Conservation (phyloP, 495 filamentous ascomycete species). For the Penicillium bialowiezense region DNA sequence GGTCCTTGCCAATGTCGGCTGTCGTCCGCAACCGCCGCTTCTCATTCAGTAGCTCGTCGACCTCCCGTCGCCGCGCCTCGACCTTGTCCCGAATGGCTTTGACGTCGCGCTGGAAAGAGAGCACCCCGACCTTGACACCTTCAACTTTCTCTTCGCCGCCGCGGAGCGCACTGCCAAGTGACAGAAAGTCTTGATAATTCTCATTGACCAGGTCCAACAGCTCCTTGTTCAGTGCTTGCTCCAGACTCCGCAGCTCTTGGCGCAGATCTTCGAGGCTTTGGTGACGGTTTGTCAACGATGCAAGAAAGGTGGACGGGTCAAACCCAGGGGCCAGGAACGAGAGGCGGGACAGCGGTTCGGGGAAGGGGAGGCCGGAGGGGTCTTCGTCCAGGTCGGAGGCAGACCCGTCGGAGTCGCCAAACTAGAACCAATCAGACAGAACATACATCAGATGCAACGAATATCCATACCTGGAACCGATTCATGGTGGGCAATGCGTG, state of each 20-base stretch:
- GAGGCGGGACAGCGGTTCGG: constrained; percentile 69
- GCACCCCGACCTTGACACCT: constrained; percentile 80
- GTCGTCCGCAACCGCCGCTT: constrained; percentile 49
- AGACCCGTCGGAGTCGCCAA: constrained; percentile 50
- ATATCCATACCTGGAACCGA: constrained; percentile 21
- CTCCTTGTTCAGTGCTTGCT: constrained; percentile 72
- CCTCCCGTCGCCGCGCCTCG: constrained; percentile 49
- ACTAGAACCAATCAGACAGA: constrained; percentile 26
- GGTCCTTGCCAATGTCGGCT: constrained; percentile 57
- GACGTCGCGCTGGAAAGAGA: constrained; percentile 81
- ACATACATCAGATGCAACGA: neutral
- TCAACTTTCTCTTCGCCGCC: constrained; percentile 91
- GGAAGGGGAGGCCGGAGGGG: constrained; percentile 74
- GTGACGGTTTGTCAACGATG: constrained; percentile 77
- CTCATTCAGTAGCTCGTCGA: constrained; percentile 52
- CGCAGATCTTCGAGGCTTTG: constrained; percentile 95
- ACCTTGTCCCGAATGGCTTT: constrained; percentile 55
- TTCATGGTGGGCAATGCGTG: constrained; percentile 20
- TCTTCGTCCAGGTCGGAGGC: constrained; percentile 58
- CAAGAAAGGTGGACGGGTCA: constrained; percentile 77
- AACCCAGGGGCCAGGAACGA: constrained; percentile 80
- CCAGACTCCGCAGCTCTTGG: constrained; percentile 74
- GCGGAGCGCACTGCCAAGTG: constrained; percentile 72
- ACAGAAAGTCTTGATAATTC: constrained; percentile 88
- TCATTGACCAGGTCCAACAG: constrained; percentile 90